Evolutionary conservation across 805 yeast species (phyloP), one percentile per base, ranked within the genome.

Genomic region (Helenozyma rhizophorensis): DNA sequence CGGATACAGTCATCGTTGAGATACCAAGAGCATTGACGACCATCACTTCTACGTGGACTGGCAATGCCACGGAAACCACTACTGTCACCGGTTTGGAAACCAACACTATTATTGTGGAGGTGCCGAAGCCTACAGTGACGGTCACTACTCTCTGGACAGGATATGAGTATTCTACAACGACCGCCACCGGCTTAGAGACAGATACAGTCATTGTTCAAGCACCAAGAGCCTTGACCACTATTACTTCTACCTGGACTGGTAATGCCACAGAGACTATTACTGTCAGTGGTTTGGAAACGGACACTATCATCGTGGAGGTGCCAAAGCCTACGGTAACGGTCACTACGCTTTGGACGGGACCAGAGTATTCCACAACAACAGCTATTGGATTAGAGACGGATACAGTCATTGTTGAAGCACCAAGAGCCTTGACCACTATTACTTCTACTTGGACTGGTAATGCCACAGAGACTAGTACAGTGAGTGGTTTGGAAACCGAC

Each of bases 401-500:
- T 16, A 46, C 48, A n/a, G 27, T 39, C 6, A 18, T 33, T 3
- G 39, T 48, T 5, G 51, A 50, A 1, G 32, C 34, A 5, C 13
- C 22, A 2, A 46, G 48, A 2, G 27, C 18, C 10, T 43, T 50
- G 6, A 21, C 33, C 15, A 38, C 51, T 14, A 40, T 37, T 25
- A 36, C 39, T 6, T 31, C 33, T 22, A n/a, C 25, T 8, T 21
- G 25, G 14, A 17, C 33, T 4, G 16, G 41, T 6, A 37, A 43
- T 9, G 32, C 37, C 9, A 50, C 55, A 4, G 18, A 23, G 13
- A 37, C 51, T 6, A 43, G 44, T n/a, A 18, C 45, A 8, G 40
- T 43, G 3, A 17, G 7, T 6, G 44, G 36, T 13, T 48, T 53
- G n/a, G 53, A 37, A 1, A 46, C 54, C 3, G 19, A 17, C 19